Evolutionary conservation across 345 rosid species (phyloP).

Genomic region (Linum lewisii): DNA sequence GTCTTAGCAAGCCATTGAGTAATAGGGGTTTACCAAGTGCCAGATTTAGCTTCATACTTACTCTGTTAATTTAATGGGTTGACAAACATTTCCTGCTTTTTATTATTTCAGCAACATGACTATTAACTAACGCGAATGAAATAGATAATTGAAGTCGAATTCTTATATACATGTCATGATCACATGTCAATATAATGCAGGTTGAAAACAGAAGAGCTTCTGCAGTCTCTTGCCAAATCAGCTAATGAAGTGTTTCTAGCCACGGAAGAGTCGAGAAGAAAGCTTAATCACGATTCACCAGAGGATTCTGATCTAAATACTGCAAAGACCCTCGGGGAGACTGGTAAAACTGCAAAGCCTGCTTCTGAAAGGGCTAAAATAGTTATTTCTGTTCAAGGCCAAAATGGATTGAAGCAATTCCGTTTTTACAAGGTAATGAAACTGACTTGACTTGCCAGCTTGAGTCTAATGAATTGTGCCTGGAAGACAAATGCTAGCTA

Average conservation of each 20-base stretch:
- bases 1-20: no score
- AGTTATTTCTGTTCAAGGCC: constrained; percentile 61
- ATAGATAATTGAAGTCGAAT: no score
- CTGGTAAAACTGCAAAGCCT: neutral
- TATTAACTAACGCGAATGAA: no score
- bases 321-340: constrained; percentile 13
- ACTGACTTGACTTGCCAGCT: neutral
- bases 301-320: constrained; percentile 24
- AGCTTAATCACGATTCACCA: constrained; percentile 23
- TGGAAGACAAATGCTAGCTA: no score
- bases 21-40: no score
- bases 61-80: no score
- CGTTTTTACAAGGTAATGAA: constrained; percentile 53
- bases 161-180: neutral
- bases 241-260: constrained; percentile 42
- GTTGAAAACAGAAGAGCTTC: constrained; percentile 67
- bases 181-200: constrained; percentile 22
- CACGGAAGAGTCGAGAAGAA: constrained; percentile 39
- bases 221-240: constrained; percentile 42
- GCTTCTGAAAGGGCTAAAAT: constrained; percentile 50
- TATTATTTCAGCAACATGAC: neutral
- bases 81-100: neutral
- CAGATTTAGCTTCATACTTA: no score
- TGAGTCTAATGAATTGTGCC: no score
- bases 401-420: constrained; percentile 48